Evolutionary conservation across 169 alveolate species (phyloP).

Genomic region (Plasmodium inui): DNA sequence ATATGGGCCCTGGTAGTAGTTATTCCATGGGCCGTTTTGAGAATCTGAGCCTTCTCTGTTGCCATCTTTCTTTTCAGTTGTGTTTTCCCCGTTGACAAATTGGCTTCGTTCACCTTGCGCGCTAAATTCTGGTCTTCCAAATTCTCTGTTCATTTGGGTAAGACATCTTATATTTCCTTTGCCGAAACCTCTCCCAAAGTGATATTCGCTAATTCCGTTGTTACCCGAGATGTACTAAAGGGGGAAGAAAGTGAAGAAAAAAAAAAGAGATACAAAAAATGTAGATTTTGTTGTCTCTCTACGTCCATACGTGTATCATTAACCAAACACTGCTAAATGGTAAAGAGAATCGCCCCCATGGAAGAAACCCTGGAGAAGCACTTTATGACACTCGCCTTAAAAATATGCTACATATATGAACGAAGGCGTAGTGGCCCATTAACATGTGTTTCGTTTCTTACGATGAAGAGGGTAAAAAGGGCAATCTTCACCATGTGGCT

Average conservation of each 20-base stretch:
- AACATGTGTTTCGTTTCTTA: background rate
- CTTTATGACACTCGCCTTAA: background rate
- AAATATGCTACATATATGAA: background rate
- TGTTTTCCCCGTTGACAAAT: background rate
- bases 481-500: background rate
- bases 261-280: background rate
- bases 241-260: background rate
- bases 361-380: background rate
- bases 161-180: background rate
- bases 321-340: background rate
- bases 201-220: background rate
- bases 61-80: background rate
- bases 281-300: background rate
- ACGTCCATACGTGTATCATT: background rate
- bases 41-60: background rate
- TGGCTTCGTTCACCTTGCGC: background rate
- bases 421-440: background rate
- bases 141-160: background rate
- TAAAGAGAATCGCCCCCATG: background rate
- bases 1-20: background rate
- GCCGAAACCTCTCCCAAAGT: background rate
- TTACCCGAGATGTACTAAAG: background rate
- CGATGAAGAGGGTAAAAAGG: conserved; percentile 5
- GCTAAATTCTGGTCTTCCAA: background rate
- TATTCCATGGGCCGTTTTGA: background rate